Evolutionary conservation across 2,329 filamentous ascomycete genomes (phyloP).

Genomic region (Huntiella omanensis): DNA sequence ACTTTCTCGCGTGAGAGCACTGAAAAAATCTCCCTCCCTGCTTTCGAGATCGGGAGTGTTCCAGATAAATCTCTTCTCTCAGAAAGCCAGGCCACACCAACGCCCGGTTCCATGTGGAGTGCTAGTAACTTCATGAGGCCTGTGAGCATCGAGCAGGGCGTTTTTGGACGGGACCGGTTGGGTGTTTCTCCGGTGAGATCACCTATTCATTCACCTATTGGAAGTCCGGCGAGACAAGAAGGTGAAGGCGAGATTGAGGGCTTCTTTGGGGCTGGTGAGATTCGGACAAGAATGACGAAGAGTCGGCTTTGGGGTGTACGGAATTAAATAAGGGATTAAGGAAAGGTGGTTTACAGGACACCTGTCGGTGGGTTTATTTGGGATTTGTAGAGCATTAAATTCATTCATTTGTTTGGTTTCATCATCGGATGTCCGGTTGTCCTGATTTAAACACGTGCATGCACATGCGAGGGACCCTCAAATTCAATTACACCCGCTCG

Average conservation of each 20-base stretch:
- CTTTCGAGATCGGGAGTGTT: no score
- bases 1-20: no score
- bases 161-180: constrained; percentile 1
- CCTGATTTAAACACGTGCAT: no score
- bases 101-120: neutral
- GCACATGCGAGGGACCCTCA: no score
- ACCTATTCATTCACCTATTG: constrained; percentile 11
- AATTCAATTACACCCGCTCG: no score
- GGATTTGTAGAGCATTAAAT: no score
- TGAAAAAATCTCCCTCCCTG: no score
- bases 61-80: no score
- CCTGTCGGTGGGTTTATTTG: no score
- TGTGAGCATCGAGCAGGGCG: neutral
- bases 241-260: neutral
- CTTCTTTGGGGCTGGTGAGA: constrained; percentile 1
- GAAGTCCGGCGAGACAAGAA: constrained; percentile 4
- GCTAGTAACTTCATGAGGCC: neutral
- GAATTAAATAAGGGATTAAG: neutral
- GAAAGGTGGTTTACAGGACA: neutral
- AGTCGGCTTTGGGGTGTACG: constrained; percentile 7
- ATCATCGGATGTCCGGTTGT: no score
- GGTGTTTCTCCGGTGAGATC: constrained; percentile 6
- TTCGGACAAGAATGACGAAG: constrained; percentile 7
- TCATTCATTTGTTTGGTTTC: no score
- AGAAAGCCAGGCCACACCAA: no score